These are phyloP conservation scores for Polytrichum commune DNA, from an alignment of 225 moss, liverwort and hornwort genomes.

Conservation along the genomic window DNA sequence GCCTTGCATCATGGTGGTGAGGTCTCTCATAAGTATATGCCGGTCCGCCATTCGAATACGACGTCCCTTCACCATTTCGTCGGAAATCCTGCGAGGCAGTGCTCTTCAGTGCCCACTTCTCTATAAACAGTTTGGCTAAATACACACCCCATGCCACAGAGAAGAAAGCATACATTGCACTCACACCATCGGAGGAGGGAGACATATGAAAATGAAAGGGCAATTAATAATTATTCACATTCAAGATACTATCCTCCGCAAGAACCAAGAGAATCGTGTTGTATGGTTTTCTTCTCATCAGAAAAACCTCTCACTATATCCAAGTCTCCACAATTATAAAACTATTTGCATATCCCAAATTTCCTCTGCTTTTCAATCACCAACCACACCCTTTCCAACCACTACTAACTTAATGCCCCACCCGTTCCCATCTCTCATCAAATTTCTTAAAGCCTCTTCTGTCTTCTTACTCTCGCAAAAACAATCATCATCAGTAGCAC, in stretches of 20 bases:
- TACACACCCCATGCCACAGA: not conserved
- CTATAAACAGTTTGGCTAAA: not conserved
- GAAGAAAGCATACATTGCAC: not conserved
- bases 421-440: not conserved
- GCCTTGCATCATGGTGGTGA: conserved; percentile 19
- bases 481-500: not conserved
- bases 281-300: not conserved
- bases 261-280: not conserved
- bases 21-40: conserved; percentile 15
- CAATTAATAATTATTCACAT: not conserved
- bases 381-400: not conserved
- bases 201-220: not conserved
- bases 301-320: not conserved
- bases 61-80: conserved; percentile 14
- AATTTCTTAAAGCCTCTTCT: not conserved
- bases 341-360: not conserved
- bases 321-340: not conserved
- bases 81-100: conserved; percentile 11
- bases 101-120: conserved; percentile 1
- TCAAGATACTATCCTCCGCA: not conserved
- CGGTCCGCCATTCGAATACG: conserved; percentile 30
- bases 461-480: not conserved
- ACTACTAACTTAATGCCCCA: not conserved
- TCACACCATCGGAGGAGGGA: not conserved
- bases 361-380: not conserved